Evolutionary conservation across 2,329 filamentous ascomycete genomes (phyloP), one percentile per base, ranked within the genome.

Genomic region (Bretziella fagacearum): DNA sequence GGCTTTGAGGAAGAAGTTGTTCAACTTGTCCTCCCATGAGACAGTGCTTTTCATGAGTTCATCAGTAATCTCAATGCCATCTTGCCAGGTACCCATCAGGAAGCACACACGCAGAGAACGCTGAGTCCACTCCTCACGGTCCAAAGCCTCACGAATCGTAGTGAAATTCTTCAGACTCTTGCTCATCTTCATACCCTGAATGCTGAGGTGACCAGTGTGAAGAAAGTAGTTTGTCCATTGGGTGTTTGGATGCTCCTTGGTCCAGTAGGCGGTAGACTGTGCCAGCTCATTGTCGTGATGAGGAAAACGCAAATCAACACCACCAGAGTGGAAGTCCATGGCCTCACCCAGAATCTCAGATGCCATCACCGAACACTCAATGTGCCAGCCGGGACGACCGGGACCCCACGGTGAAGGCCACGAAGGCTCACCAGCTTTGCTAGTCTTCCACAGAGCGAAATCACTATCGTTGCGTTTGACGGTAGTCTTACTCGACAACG

Each of bases 181-280:
- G 49, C 81, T 89, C 89, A 96, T 96, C 62, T 96, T 96, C 18
- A 79, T 84, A 0, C 89, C 87, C 22, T 81, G 76, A 49, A 96
- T 95, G 4, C 62, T 63, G 41, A 95, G 64, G 59, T 96, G 89
- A 0, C 89, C 89, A 81, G 93, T 95, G 59, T 95, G 89, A 13
- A 95, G 59, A 64, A 95, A 96, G 64, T 95, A 93, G 59, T 91
- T 93, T 44, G 94, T 83, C 89, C 89, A 94, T 51, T 84, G 84
- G 55, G 47, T 46, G 25, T 44, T 44, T 8, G 49, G 49, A 18
- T 48, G 32, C 15, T 51, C 49, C 13, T 46, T 48, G 18, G 49
- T 51, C 49, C 49, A 93, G 61, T 84, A 89, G n/a, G 84, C 85
- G 60, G 93, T 85, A 53, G 79, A 85, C 61, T 94, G 86, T 0